Percentiles rank a stretch among this genome's conserved stretches.
These are phyloP conservation scores for Rhizopus microsporus DNA, from an alignment of 371 early-diverging fungal genomes.

Conservation along the genomic window DNA sequence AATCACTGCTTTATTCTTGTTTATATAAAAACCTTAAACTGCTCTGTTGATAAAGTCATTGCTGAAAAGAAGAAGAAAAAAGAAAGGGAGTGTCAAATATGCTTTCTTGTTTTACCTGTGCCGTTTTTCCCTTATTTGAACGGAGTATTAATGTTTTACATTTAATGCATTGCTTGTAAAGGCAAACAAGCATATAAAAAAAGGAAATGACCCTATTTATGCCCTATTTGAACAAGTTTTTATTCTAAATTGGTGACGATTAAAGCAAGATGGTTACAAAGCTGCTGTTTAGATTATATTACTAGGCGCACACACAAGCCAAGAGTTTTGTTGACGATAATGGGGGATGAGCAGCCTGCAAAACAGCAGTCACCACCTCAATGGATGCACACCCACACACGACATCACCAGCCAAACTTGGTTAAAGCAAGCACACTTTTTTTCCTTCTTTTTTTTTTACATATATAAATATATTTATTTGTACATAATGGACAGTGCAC, in stretches of 20 bases:
- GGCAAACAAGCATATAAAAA: no score
- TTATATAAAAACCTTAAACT: conserved; percentile 18
- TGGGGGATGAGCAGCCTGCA: no score
- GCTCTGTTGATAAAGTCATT: not conserved
- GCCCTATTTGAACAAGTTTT: no score
- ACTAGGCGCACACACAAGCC: no score
- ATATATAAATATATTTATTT: no score
- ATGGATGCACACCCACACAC: not conserved
- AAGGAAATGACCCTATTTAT: no score
- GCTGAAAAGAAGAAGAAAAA: conserved; percentile 7
- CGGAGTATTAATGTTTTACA: not conserved
- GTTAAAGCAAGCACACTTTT: not conserved
- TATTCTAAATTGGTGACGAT: no score
- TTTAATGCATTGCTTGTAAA: not conserved
- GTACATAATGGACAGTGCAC: conserved; percentile 45
- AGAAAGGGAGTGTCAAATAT: conserved; percentile 1
- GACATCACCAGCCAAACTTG: not conserved
- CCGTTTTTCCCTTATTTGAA: not conserved
- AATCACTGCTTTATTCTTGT: not conserved
- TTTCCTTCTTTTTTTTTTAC: conserved; percentile 12
- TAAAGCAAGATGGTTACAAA: no score
- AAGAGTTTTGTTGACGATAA: no score
- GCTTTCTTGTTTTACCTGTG: not conserved
- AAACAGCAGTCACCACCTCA: not conserved
- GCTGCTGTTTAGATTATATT: no score